Base-by-base conservation (phyloP, 2,329 filamentous ascomycete species). In the Canariomyces notabilis region DNA sequence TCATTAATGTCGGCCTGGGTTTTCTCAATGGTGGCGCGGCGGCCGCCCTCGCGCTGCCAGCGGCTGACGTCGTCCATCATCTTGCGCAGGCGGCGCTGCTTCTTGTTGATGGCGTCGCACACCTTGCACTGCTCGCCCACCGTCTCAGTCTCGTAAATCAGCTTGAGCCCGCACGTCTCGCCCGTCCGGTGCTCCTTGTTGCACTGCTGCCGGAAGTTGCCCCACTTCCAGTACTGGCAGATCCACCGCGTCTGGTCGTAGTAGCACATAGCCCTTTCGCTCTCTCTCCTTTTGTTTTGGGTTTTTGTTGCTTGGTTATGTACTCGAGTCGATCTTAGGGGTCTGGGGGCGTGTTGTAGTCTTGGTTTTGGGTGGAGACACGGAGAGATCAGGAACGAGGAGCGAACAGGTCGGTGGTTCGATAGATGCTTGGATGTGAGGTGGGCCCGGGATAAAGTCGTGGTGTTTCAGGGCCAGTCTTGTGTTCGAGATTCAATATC, bases 161-260 rank as follows among this genome's bases (percentile, higher is more conserved):
- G 79, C 71, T 89, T 95, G 71, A 95, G 84, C 52, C 91, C 91
- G 70, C 91, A 97, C 31, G 91, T 96, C 75, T 97, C 91, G 61
- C 91, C 91, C 57, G 87, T 95, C 56, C 91, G 87, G 72, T 95
- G 94, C 67, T 96, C 91, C 69, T 89, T 89, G 67, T 86, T 84
- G 77, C 91, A 97, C 65, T 95, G 90, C 67, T 90, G 80, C 56
- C 87, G 83, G 74, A 96, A 96, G 71, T 85, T 85, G 56, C 88
- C 87, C 90, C 90, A 97, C 68, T 89, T 89, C 84, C 86, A 95
- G 76, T 89, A 91, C 62, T 87, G 86, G 71, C 91, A 97, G 48
- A 68, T 68, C 78, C 87, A 95, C 59, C 81, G 79, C 66, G 85
- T 89, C 69, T 91, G 86, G 62, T 96, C 89, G 75, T 90, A 97